Conservation (phyloP, 139 green algal species). For the Raphidocelis subcapitata region DNA sequence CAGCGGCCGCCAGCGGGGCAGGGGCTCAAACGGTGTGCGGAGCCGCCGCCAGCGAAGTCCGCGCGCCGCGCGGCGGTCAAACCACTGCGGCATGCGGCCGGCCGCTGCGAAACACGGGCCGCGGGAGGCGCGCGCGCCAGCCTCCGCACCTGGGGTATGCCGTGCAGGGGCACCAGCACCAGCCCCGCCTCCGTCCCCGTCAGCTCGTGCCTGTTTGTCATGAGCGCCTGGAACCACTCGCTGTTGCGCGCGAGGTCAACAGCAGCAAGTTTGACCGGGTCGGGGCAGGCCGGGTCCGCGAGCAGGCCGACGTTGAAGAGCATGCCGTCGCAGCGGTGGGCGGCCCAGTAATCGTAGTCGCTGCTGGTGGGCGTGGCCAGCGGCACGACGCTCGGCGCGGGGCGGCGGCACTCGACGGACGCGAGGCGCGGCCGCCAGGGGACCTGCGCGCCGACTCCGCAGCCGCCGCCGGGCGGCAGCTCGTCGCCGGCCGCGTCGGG, state of each 20-base stretch:
- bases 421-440: not conserved
- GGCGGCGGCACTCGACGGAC: not conserved
- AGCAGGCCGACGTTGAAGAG: slow-evolving; percentile 27
- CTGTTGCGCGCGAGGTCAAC: slow-evolving; percentile 23
- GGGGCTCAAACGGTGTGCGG: too few species aligned
- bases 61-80: too few species aligned
- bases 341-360: too few species aligned
- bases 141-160: too few species aligned
- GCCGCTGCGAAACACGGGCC: too few species aligned
- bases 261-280: slow-evolving; percentile 3
- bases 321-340: not conserved
- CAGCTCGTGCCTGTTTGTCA: slow-evolving; percentile 6
- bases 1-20: too few species aligned
- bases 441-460: not conserved
- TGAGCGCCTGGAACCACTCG: slow-evolving; percentile 20
- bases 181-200: slow-evolving; percentile 7
- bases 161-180: slow-evolving; percentile 5
- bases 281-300: not conserved
- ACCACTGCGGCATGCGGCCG: too few species aligned
- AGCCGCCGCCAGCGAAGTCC: too few species aligned
- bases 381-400: not conserved
- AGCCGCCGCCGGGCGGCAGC: not conserved
- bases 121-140: too few species aligned
- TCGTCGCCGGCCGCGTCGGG: not conserved
- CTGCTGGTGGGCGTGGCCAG: slow-evolving; percentile 12